Evolutionary conservation across 345 rosid species (phyloP), one percentile per base, ranked within the genome.

Genomic region (Linum tenue): DNA sequence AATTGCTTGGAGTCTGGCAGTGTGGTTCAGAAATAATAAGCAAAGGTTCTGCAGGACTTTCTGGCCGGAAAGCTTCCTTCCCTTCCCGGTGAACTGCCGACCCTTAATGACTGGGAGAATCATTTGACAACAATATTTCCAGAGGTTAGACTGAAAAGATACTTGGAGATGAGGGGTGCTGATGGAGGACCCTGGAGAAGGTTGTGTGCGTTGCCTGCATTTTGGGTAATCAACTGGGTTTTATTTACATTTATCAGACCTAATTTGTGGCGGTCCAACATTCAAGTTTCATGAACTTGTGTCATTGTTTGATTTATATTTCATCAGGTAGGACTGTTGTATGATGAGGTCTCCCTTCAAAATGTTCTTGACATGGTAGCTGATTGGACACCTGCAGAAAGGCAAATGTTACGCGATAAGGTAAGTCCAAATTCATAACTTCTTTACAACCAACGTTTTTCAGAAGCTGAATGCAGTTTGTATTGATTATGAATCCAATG

Each of bases 101-200:
- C 80, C 58, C 86, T 91, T 73, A 84, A 85, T 69, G 99, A 94
- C 74, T 94, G 99, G 99, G 99, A 94, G 75, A 91, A 89, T 74
- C 97, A 91, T 69, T 75, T 94, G 77, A 87, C 97, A 68, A 94
- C 97, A 67, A 91, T 91, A 83, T 91, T 91, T 78, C 99, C 99
- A 1, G 97, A 94, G 97, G 99, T 94, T 56, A 84, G 99, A 67
- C 77, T 94, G 68, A 94, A 95, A 88, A 83, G 99, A 64, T 95
- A 95, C 80, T 78, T 95, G 83, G 99, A 95, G 83, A 95, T 95
- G 99, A 91, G 97, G 77, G 99, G 99, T 64, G 96, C 97, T 76
- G 99, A 91, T 84, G 96, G 97, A 79, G 97, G 97, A 74, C 96
- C 99, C 51, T 87, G 96, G 97, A 89, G 99, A 82, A 88, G 95